phyloP scores from a whole-genome alignment of 1,284 basidiomycete species.

The Ganoderma leucocontextum region DNA sequence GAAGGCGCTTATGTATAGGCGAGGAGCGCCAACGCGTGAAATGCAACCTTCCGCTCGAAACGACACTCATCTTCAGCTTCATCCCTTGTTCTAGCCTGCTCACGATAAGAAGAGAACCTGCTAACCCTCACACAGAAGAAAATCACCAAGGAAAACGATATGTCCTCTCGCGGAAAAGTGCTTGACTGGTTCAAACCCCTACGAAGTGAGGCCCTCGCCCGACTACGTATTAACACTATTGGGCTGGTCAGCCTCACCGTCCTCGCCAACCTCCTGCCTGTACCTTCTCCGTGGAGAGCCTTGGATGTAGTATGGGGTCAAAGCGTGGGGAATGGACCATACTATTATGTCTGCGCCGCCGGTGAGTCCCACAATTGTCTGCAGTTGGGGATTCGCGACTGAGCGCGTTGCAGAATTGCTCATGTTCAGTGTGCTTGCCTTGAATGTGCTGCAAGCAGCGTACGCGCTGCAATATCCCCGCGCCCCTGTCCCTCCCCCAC shows the following conservation, averaged over 20 bases:
- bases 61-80: background rate
- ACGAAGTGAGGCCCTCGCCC: constrained; percentile 60
- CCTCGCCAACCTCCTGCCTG: constrained; percentile 60
- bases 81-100: background rate
- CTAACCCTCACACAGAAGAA: background rate
- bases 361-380: constrained; percentile 30
- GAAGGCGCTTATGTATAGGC: background rate
- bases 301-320: constrained; percentile 42
- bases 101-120: background rate
- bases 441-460: constrained; percentile 60
- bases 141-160: background rate
- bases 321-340: constrained; percentile 25
- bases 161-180: constrained; percentile 25
- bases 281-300: constrained; percentile 56
- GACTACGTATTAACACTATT: constrained; percentile 59
- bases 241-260: constrained; percentile 53
- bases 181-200: constrained; percentile 57
- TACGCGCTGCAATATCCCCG: constrained; percentile 65
- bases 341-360: constrained; percentile 35
- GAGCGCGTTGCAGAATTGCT: constrained; percentile 49
- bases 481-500: constrained; percentile 48
- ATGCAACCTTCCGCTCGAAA: background rate
- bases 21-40: background rate
- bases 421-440: constrained; percentile 49
- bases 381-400: background rate